phyloP scores from a whole-genome alignment of 2,329 filamentous ascomycete species.

The Clathrospora elynae region DNA sequence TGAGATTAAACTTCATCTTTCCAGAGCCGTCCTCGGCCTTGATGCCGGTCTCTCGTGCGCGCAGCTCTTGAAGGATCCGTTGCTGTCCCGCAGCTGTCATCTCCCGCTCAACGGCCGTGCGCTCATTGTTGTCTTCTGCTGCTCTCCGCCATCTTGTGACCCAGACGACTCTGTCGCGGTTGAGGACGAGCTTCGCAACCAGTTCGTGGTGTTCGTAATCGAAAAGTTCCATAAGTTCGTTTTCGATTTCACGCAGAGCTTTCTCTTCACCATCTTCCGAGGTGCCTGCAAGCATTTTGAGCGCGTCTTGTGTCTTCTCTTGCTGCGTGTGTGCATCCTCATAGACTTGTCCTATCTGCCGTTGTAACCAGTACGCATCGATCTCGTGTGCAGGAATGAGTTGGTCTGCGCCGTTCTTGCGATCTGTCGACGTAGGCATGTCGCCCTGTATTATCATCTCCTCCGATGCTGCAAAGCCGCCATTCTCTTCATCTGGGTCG shows the following conservation, averaged over 20 bases:
- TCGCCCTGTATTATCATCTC: constrained; percentile 84
- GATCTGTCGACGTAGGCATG: constrained; percentile 48
- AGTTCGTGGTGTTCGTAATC: constrained; percentile 96
- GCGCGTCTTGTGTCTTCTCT: constrained; percentile 84
- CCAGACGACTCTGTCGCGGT: constrained; percentile 95
- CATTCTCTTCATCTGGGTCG: constrained; percentile 57
- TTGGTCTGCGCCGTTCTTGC: constrained; percentile 56
- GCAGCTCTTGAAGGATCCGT: constrained; percentile 85
- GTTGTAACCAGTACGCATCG: constrained; percentile 95
- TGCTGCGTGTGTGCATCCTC: constrained; percentile 91
- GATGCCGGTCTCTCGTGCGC: constrained; percentile 68
- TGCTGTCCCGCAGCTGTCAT: constrained; percentile 89
- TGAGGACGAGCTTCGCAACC: constrained; percentile 87
- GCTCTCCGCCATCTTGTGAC: constrained; percentile 84
- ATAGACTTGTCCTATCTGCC: constrained; percentile 87
- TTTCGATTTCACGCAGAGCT: constrained; percentile 89
- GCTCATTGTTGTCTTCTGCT: constrained; percentile 75
- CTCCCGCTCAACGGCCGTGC: constrained; percentile 79
- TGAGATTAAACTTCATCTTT: constrained; percentile 81
- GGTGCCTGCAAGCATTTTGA: constrained; percentile 80
- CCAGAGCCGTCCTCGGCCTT: constrained; percentile 62
- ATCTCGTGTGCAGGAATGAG: constrained; percentile 84
- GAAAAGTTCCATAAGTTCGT: constrained; percentile 97
- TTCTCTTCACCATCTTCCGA: constrained; percentile 80
- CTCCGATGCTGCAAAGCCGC: constrained; percentile 63